These are phyloP conservation scores for Marsdenia floribunda DNA, from an alignment of 257 asterid genomes.

Conservation along the genomic window DNA sequence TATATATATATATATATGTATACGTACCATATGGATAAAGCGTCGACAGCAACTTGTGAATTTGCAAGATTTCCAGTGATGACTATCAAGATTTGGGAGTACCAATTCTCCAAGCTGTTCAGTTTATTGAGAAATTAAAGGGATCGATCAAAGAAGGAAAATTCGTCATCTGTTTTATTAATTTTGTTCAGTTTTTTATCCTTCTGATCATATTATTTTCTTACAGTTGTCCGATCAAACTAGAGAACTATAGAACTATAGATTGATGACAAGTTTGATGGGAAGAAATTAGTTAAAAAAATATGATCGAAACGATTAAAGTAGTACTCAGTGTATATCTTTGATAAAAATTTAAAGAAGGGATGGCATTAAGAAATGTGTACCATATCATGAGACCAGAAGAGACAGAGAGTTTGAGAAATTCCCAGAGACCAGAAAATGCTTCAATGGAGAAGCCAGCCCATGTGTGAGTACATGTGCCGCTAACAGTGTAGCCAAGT, in stretches of 20 bases:
- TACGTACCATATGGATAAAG: conserved; percentile 54
- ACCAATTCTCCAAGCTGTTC: conserved; percentile 61
- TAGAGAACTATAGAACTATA: too few relatives aligned
- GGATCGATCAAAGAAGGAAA: too few relatives aligned
- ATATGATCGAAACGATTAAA: too few relatives aligned
- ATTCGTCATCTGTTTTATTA: too few relatives aligned
- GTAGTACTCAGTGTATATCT: too few relatives aligned
- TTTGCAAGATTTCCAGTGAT: conserved; percentile 64
- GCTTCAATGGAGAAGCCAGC: conserved; percentile 65
- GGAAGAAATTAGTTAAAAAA: too few relatives aligned
- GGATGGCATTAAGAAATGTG: background rate
- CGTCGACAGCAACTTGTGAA: conserved; percentile 55
- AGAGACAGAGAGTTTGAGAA: conserved; percentile 69
- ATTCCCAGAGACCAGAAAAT: conserved; percentile 76
- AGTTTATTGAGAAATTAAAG: too few relatives aligned
- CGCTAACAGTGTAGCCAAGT: conserved; percentile 41
- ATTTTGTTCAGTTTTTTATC: too few relatives aligned
- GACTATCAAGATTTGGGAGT: conserved; percentile 48
- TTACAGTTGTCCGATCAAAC: too few relatives aligned
- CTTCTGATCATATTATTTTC: too few relatives aligned
- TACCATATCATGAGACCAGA: conserved; percentile 95
- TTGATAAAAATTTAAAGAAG: too few relatives aligned
- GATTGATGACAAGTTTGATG: too few relatives aligned
- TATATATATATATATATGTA: background rate
- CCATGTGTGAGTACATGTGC: conserved; percentile 81